Evolutionary conservation across 805 yeast species (phyloP).

Genomic region (Pichia occidentalis): DNA sequence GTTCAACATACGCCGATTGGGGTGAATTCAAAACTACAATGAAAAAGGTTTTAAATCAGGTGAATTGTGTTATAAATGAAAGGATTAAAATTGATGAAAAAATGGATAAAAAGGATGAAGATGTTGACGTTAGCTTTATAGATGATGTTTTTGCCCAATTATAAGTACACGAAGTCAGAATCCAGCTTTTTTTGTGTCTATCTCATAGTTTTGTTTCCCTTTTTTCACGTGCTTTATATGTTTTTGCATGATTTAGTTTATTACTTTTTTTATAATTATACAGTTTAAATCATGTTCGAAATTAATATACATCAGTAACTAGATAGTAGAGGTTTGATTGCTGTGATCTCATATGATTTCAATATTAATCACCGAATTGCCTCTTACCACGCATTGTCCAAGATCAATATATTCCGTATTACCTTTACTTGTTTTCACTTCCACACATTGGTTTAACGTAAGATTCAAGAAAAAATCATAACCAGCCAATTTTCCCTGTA

Average conservation of each 20-base stretch:
- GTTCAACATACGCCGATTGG: constrained; percentile 8
- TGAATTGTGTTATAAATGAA: constrained; percentile 11
- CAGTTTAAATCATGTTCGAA: too few species aligned
- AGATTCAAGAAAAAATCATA: constrained; percentile 54
- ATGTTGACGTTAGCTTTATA: constrained; percentile 4
- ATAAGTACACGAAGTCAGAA: too few species aligned
- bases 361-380: constrained; percentile 45
- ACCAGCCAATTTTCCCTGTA: constrained; percentile 79
- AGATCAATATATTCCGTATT: constrained; percentile 18
- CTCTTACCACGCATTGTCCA: constrained; percentile 41
- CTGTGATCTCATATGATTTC: constrained; percentile 36
- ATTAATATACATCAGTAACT: too few species aligned
- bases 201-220: too few species aligned
- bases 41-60: constrained; percentile 10
- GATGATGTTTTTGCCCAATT: constrained; percentile 11
- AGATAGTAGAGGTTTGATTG: too few species aligned
- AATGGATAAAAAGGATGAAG: background rate
- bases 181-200: background rate
- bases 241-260: too few species aligned
- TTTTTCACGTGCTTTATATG: too few species aligned
- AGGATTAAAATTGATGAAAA: constrained; percentile 9
- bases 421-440: constrained; percentile 6
- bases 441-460: constrained; percentile 24
- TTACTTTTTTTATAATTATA: too few species aligned
- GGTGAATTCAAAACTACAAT: constrained; percentile 16